A percentile compares a stretch with the other conserved stretches of the same genome.
Evolutionary conservation across 2,329 filamentous ascomycete species (phyloP).

Genomic region (Sporothrix curviconia): DNA sequence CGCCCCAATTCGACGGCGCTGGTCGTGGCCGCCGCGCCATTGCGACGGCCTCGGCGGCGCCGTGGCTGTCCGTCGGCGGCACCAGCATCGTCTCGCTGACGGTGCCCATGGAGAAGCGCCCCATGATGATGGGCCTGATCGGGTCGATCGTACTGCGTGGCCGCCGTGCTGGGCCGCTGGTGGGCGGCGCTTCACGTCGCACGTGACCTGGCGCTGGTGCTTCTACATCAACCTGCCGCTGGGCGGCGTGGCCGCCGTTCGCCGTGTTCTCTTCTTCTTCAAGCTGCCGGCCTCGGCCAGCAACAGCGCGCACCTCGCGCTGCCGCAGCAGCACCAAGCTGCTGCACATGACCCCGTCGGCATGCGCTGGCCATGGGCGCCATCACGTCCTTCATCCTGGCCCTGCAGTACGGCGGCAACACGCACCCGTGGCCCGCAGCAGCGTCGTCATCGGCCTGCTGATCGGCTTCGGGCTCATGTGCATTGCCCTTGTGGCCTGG

Average conservation of each 20-base stretch:
- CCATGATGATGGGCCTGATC: background rate
- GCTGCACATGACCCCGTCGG: conserved; percentile 10
- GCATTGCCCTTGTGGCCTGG: conserved; percentile 25
- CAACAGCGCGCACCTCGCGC: background rate
- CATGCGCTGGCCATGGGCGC: conserved; percentile 15
- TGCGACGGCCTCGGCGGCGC: background rate
- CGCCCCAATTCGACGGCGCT: background rate
- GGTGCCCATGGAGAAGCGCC: background rate
- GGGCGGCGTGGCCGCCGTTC: conserved; percentile 7
- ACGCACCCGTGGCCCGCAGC: conserved; percentile 31
- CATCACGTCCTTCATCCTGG: conserved; percentile 33
- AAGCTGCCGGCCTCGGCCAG: background rate
- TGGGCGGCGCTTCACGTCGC: conserved; percentile 23
- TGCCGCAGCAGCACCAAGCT: background rate
- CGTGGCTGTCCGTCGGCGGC: background rate
- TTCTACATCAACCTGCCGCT: conserved; percentile 35
- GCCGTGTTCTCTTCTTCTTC: background rate
- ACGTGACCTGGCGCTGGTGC: conserved; percentile 31
- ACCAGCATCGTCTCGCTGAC: background rate
- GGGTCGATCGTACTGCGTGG: conserved; percentile 20
- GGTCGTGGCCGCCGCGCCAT: background rate
- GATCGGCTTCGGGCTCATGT: conserved; percentile 23
- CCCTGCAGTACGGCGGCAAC: conserved; percentile 36
- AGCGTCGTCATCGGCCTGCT: conserved; percentile 30
- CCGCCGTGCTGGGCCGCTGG: conserved; percentile 24